These are phyloP conservation scores for Aspergillus sp. DNA, from an alignment of 2,329 filamentous ascomycete genomes.

Conservation along the genomic window DNA sequence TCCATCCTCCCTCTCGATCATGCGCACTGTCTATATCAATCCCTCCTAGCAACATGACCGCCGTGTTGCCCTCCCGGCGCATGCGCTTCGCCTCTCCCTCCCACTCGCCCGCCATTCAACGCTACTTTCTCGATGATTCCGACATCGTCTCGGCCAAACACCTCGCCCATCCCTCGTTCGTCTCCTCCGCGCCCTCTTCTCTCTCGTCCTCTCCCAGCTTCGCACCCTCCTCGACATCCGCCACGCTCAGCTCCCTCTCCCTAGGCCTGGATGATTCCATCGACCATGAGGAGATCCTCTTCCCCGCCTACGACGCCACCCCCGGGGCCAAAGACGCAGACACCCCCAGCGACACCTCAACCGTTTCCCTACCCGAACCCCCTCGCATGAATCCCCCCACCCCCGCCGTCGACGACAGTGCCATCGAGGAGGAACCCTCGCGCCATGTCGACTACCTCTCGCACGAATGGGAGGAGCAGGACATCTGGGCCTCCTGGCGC, in stretches of 20 bases:
- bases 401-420: conserved; percentile 75
- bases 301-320: conserved; percentile 45
- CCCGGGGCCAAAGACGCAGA: conserved; percentile 46
- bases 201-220: conserved; percentile 38
- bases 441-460: conserved; percentile 94
- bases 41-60: conserved; percentile 30
- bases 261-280: conserved; percentile 26
- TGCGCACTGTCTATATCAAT: neutral
- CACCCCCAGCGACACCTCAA: conserved; percentile 21
- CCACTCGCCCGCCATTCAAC: conserved; percentile 30
- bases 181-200: conserved; percentile 36
- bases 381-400: conserved; percentile 56
- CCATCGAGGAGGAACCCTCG: conserved; percentile 71
- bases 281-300: conserved; percentile 39
- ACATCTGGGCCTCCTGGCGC: conserved; percentile 97
- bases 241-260: conserved; percentile 38
- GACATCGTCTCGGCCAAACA: conserved; percentile 17
- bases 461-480: conserved; percentile 89
- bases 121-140: conserved; percentile 30
- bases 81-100: conserved; percentile 31
- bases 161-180: conserved; percentile 25
- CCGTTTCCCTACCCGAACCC: conserved; percentile 39
- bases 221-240: conserved; percentile 31
- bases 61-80: conserved; percentile 31
- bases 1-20: neutral